A percentile compares a stretch with the other conserved stretches of the same genome.
Conservation (phyloP, 2,329 filamentous ascomycete species). For the Hirsutella rhossiliensis region DNA sequence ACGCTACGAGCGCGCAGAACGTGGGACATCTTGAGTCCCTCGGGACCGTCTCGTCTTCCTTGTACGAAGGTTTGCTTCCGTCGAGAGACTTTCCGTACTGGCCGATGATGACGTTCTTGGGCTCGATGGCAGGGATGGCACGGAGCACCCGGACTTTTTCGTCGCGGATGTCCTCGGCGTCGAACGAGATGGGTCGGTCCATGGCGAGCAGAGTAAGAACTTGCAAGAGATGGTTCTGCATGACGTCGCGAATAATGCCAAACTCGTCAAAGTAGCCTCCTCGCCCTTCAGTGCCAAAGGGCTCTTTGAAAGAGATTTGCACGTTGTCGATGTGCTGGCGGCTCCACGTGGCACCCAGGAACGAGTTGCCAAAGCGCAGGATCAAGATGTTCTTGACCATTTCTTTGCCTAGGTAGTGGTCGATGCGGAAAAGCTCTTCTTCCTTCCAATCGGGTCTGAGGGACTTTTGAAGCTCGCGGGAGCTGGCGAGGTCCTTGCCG, state of each 20-base stretch:
- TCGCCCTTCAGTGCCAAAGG: constrained; percentile 94
- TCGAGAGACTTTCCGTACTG: constrained; percentile 96
- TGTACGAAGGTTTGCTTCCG: constrained; percentile 92
- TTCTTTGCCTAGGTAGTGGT: constrained; percentile 98
- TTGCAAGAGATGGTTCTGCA: constrained; percentile 98
- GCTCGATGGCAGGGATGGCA: constrained; percentile 86
- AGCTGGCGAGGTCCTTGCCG: constrained; percentile 91
- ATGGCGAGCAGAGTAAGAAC: constrained; percentile 93
- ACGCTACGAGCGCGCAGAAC: constrained; percentile 92
- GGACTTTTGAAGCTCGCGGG: constrained; percentile 86
- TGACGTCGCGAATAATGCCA: constrained; percentile 97
- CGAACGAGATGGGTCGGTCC: constrained; percentile 98
- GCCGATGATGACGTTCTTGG: constrained; percentile 99
- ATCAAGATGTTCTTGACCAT: constrained; percentile 99
- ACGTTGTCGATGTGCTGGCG: constrained; percentile 98
- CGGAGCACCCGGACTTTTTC: constrained; percentile 96
- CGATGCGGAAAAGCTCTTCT: constrained; percentile 97
- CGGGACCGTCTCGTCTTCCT: constrained; percentile 96
- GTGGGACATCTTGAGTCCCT: constrained; percentile 96
- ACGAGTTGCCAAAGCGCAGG: constrained; percentile 94
- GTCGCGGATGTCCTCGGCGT: constrained; percentile 93
- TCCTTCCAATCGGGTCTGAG: constrained; percentile 97
- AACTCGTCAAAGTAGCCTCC: constrained; percentile 99
- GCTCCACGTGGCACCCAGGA: constrained; percentile 98
- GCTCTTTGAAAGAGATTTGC: constrained; percentile 99